Evolutionary conservation across 352 stramenopile species (phyloP).

Genomic region (Phytophthora rubi): DNA sequence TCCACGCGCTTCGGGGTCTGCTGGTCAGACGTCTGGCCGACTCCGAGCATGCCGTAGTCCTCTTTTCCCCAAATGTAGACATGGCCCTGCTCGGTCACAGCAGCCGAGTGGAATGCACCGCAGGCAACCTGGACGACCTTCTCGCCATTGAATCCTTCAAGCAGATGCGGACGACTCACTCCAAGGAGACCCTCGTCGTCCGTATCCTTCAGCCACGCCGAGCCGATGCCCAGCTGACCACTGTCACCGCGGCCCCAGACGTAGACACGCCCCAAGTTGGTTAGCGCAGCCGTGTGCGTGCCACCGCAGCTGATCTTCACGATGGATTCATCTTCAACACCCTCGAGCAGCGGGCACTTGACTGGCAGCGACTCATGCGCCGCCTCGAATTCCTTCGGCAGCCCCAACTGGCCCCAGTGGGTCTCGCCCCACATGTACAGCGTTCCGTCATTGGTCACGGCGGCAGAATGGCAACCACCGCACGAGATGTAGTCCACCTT

Average conservation of each 20-base stretch:
- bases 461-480: slow-evolving; percentile 82
- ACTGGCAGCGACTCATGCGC: slow-evolving; percentile 67
- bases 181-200: slow-evolving; percentile 66
- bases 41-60: slow-evolving; percentile 88
- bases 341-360: slow-evolving; percentile 65
- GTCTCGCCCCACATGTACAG: slow-evolving; percentile 88
- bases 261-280: slow-evolving; percentile 74
- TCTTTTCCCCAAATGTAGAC: slow-evolving; percentile 90
- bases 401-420: slow-evolving; percentile 81
- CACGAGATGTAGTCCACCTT: slow-evolving; percentile 81
- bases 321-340: slow-evolving; percentile 56
- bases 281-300: slow-evolving; percentile 77
- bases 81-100: slow-evolving; percentile 66
- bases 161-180: slow-evolving; percentile 59
- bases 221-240: slow-evolving; percentile 74
- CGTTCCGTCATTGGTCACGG: slow-evolving; percentile 68
- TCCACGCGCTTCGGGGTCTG: slow-evolving; percentile 62
- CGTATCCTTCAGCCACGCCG: slow-evolving; percentile 67
- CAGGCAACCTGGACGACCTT: slow-evolving; percentile 84
- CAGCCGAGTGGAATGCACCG: slow-evolving; percentile 83
- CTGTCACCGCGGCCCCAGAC: slow-evolving; percentile 83
- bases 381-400: slow-evolving; percentile 68
- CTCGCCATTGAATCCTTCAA: slow-evolving; percentile 73
- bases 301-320: slow-evolving; percentile 85
- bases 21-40: slow-evolving; percentile 77